Evolutionary conservation across 768 basidiomycete species (phyloP).

Genomic region (Russula vinacea): DNA sequence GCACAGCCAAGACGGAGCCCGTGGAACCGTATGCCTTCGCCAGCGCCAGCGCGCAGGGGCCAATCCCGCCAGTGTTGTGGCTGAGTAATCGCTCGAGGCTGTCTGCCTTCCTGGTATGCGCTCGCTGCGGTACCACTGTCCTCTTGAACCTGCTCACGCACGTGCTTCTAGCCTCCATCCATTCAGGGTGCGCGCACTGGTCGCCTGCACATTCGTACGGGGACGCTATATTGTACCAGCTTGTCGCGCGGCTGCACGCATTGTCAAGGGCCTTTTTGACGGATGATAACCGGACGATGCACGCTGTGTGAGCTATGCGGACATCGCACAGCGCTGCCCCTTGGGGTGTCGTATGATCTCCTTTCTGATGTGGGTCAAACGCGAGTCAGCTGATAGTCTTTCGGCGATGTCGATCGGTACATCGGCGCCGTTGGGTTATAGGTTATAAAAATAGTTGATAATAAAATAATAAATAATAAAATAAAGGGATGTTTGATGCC

Average conservation of each 20-base stretch:
- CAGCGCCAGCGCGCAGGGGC: not conserved
- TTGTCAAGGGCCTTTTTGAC: too few species aligned
- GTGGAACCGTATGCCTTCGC: not conserved
- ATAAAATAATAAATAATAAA: constrained; percentile 1
- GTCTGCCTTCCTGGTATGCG: constrained; percentile 42
- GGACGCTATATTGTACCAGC: constrained; percentile 42
- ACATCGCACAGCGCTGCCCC: constrained; percentile 47
- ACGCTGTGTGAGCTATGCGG: constrained; percentile 41
- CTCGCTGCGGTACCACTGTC: constrained; percentile 38
- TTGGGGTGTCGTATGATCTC: too few species aligned
- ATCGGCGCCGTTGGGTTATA: not conserved
- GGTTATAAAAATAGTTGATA: not conserved
- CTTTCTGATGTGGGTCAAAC: too few species aligned
- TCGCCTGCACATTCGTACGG: constrained; percentile 32
- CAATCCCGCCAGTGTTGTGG: constrained; percentile 39
- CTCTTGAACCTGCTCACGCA: constrained; percentile 66
- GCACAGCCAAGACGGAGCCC: not conserved
- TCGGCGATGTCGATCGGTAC: not conserved
- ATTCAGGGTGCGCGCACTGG: not conserved
- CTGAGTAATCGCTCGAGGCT: too few species aligned
- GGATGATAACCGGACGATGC: constrained; percentile 31
- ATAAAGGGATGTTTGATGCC: not conserved
- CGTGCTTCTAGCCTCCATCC: constrained; percentile 43
- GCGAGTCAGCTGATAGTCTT: constrained; percentile 2
- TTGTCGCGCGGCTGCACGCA: constrained; percentile 37